Evolutionary conservation across 2,329 filamentous ascomycete genomes (phyloP).

Genomic region (Trichophaea hybrida): DNA sequence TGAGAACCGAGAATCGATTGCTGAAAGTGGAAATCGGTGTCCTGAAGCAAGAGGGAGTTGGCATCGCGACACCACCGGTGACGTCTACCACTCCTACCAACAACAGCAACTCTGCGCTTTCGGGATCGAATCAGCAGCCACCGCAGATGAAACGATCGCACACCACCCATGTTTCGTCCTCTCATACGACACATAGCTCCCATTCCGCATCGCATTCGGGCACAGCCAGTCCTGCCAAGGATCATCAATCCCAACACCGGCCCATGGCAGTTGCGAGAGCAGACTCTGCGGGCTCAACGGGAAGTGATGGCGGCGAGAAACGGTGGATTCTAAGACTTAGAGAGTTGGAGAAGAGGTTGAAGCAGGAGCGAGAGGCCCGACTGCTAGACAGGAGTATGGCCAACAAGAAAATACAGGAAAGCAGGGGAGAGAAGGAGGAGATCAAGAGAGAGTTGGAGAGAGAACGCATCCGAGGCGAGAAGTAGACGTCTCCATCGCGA

Average conservation of each 20-base stretch:
- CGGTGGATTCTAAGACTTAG: constrained; percentile 74
- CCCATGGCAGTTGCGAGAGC: not conserved
- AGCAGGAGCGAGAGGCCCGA: constrained; percentile 75
- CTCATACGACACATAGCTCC: not conserved
- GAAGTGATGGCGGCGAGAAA: constrained; percentile 41
- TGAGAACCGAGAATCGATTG: constrained; percentile 48
- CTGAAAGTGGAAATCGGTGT: constrained; percentile 39
- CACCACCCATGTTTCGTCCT: not conserved
- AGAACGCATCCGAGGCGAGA: constrained; percentile 32
- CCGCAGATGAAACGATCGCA: not conserved
- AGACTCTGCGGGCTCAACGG: not conserved
- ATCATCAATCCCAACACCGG: not conserved
- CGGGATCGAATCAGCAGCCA: constrained; percentile 5
- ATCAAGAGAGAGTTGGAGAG: constrained; percentile 50
- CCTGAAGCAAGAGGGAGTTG: constrained; percentile 4
- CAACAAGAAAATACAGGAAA: constrained; percentile 60
- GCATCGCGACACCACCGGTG: constrained; percentile 3
- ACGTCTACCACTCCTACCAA: constrained; percentile 31
- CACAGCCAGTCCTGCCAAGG: not conserved
- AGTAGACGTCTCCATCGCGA: not conserved
- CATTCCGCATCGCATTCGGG: not conserved
- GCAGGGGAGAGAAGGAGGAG: constrained; percentile 59
- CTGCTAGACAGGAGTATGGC: constrained; percentile 74
- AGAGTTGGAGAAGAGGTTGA: constrained; percentile 76
- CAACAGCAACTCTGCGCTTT: constrained; percentile 24